Base-by-base conservation (phyloP, 208 protist species). In the Acanthamoeba healyi region DNA sequence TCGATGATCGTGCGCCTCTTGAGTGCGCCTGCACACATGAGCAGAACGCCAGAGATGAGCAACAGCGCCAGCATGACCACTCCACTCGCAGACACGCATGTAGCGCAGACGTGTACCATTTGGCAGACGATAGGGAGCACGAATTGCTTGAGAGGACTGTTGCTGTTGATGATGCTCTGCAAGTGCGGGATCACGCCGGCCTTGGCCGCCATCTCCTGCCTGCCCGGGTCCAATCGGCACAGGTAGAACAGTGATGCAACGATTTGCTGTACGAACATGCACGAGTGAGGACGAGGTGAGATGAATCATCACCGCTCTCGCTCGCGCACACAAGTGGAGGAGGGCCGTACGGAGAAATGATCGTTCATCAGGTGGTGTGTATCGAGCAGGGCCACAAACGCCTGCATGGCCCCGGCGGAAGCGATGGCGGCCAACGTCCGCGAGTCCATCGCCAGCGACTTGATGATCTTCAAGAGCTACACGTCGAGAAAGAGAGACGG, bases 151-250 rank as follows among this genome's bases (percentile, higher is more conserved):
- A 98, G 88, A 10, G 96, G 89, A 44, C 74, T 94, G 94, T 97
- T 95, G 34, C 40, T 93, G 1, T 44, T 42, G 63, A 97, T 97
- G 29, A 97, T 91, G 15, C 95, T 89, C 84, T 95, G 93, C 22
- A 98, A 61, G 40, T 96, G 94, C 32, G 97, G 96, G 34, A 98
- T 95, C 0, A 97, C 93, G 54, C 97, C 97, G n/a, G 93, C 94
- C 58, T 77, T 15, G 12, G 96, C 97, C 6, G 97, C 97, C 42
- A 94, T 74, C 74, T 97, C 95, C 94, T 98, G 97, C 61, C 97
- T 82, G n/a, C 79, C 81, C 38, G 89, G 91, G 51, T 98, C 96
- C 17, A 98, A 79, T 65, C 95, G 92, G 95, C 96, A 97, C 0
- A 98, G 56, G 54, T 97, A 94, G 93, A 95, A 97, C 29, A 98